Evolutionary conservation across 169 alveolate genomes (phyloP), one percentile per base, ranked within the genome.

Genomic region (Eimeria necatrix): DNA sequence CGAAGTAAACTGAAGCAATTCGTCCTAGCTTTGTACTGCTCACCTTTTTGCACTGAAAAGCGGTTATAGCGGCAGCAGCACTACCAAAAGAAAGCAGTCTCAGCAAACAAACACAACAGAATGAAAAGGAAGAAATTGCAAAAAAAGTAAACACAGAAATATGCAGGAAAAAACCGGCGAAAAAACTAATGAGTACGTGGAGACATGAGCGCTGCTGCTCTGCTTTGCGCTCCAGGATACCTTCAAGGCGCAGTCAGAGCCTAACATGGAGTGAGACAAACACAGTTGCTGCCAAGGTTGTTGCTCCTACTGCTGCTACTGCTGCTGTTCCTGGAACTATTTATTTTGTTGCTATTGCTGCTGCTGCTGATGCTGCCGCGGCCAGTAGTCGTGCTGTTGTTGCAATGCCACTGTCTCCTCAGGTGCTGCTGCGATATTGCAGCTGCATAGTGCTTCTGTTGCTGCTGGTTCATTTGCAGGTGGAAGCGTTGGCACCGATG

Each of bases 241-340:
- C 20, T 9, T 76, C 86, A 9, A 48, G 48, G 22, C 86, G 86
- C 64, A 76, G 68, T n/a, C 86, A 48, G 1, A 76, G 86, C 22
- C 86, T 48, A 76, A 46, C 24, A 48, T 48, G 68, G 68, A 61
- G 86, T 76, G 49, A 76, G 86, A 32, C 46, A 32, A 4, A 20
- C 71, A 60, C 49, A 46, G 32, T 46, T 59, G 68, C 68, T 59
- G 68, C 68, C 20, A n/a, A 4, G 14, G 68, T n/a, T 76, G 86
- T 41, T 46, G 61, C 86, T 76, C 64, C 41, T 76, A 7, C 41
- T 74, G 85, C 64, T 48, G 81, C 81, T 70, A 60, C 61, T 70
- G 60, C 61, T 74, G 61, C 60, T 74, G 84, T 2, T 73, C 41
- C 84, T 73, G 32, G 60, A 1, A 73, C 6, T 14, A 26, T 26